phyloP scores from a whole-genome alignment of 768 basidiomycete species.

The Lepiota venenata region DNA sequence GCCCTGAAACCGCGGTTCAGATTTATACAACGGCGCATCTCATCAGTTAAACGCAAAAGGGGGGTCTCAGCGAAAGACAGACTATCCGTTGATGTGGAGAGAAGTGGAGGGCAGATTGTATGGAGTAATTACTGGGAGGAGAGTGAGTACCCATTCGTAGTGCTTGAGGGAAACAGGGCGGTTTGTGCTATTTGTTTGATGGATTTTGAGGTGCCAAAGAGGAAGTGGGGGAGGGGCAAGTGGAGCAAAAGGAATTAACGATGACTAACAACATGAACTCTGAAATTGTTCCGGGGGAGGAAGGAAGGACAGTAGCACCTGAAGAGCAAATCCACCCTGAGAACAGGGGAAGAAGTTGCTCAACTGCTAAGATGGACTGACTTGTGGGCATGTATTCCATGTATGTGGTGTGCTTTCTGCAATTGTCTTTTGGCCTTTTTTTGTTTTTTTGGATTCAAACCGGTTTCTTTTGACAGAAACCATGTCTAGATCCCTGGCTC shows the following conservation, averaged over 20 bases:
- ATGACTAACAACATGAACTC: neutral
- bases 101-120: conserved; percentile 32
- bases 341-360: conserved; percentile 72
- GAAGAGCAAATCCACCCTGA: conserved; percentile 44
- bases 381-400: conserved; percentile 89
- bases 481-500: conserved; percentile 89
- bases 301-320: conserved; percentile 14
- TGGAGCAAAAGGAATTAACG: too few relatives aligned
- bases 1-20: conserved; percentile 45
- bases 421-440: neutral
- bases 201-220: conserved; percentile 77
- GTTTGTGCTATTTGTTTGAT: conserved; percentile 81
- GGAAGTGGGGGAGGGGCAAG: conserved; percentile 15
- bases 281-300: neutral
- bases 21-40: conserved; percentile 41
- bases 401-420: conserved; percentile 48
- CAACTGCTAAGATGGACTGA: conserved; percentile 73
- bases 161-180: conserved; percentile 79
- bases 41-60: conserved; percentile 19
- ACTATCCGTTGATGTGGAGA: conserved; percentile 12
- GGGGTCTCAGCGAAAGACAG: neutral
- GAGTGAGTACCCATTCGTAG: conserved; percentile 75
- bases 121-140: conserved; percentile 84
- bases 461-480: conserved; percentile 53
- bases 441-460: neutral